Percentiles rank a stretch among this genome's conserved stretches.
phyloP scores from a whole-genome alignment of 1,284 basidiomycete species.

The Pseudozyma sp. region DNA sequence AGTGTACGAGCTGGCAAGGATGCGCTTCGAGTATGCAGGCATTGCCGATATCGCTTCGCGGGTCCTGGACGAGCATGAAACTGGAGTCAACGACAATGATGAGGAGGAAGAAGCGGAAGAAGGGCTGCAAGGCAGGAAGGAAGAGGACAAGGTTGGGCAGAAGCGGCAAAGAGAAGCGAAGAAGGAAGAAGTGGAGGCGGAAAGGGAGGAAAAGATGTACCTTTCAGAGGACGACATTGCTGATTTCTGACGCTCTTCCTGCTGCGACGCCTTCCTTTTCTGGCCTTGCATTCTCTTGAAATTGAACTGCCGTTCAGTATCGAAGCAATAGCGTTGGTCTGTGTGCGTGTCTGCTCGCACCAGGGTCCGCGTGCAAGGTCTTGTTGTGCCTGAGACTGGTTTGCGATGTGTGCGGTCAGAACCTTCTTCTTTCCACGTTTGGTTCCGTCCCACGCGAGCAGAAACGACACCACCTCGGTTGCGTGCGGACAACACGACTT shows the following conservation, averaged over 20 bases:
- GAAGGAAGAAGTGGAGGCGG: conserved; percentile 15
- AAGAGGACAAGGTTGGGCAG: neutral
- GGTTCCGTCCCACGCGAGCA: too few relatives aligned
- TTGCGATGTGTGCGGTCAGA: too few relatives aligned
- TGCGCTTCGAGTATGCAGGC: conserved; percentile 44
- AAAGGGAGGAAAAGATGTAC: conserved; percentile 17
- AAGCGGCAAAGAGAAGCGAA: neutral
- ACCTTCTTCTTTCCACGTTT: too few relatives aligned
- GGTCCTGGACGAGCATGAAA: conserved; percentile 37
- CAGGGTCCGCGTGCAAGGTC: too few relatives aligned
- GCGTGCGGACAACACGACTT: too few relatives aligned
- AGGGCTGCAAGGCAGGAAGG: neutral
- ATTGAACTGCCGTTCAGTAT: too few relatives aligned
- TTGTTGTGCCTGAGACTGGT: too few relatives aligned
- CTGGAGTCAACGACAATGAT: conserved; percentile 13
- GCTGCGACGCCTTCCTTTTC: neutral
- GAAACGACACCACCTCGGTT: too few relatives aligned
- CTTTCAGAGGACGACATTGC: conserved; percentile 46
- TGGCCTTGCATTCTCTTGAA: neutral
- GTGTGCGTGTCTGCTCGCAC: too few relatives aligned
- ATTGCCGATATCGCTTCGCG: conserved; percentile 33
- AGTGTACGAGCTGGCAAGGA: conserved; percentile 18
- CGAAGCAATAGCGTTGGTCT: too few relatives aligned
- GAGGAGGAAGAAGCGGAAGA: conserved; percentile 8
- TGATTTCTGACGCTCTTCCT: conserved; percentile 20